Base-by-base conservation (phyloP, 2,329 filamentous ascomycete genomes). In the Phialemoniopsis sp. region DNA sequence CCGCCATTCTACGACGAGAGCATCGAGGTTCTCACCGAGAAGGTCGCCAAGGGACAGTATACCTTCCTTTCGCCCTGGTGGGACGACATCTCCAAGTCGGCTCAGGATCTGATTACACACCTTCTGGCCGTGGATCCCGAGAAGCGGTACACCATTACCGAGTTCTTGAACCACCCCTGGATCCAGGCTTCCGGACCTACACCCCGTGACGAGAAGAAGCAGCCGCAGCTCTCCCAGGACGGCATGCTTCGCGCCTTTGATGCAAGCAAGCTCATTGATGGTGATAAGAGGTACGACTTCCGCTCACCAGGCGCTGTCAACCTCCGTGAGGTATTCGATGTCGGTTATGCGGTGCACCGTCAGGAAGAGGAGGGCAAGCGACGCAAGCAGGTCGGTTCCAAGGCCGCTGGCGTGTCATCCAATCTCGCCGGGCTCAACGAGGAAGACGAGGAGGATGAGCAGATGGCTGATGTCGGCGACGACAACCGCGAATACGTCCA, bases 51-150 rank as follows among this genome's bases (percentile, higher is more conserved):
- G 55, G 93, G 93, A 36, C 89, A 97, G 66, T 98, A 93, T 61
- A 97, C 93, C 1, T 98, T 98, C 70, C 68, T 98, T 32, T 97
- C 91, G 3, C 93, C 93, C 0, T 98, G 93, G 93, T 98, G 93
- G 93, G 93, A 98, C 51, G 90, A 96, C 42, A 97, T 98, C 45
- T 96, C 91, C 44, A 89, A 93, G 60, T 84, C 88, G 4, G 93
- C 93, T 0, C 89, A 97, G 61, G 91, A 98, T 54, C 72, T 98
- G 9, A 91, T 98, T 42, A 88, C 87, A 5, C 93, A 98, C 61
- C 78, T 98, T 1, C 69, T 98, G 45, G 94, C 89, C 0, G 93
- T 98, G 44, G 89, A 98, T 50, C 93, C 93, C 0, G 89, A 95
- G 45, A 91, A 95, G 72, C 83, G 93, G 14, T 98, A 89, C 64